These are phyloP conservation scores for Furcasterigmium sp. DNA, from an alignment of 2,329 filamentous ascomycete genomes.

Conservation along the genomic window DNA sequence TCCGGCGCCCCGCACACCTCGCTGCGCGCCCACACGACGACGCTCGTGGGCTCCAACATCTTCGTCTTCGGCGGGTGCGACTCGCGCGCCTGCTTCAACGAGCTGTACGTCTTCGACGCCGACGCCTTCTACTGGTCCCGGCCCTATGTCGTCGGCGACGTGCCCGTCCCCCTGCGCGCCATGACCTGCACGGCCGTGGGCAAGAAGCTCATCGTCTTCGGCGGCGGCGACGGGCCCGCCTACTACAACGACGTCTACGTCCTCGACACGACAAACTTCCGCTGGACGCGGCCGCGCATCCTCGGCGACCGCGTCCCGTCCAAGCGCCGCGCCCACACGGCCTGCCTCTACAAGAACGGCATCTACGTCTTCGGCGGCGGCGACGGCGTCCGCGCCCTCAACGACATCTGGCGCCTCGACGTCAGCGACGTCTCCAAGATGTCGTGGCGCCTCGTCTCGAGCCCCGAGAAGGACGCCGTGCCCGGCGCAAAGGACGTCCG, in stretches of 20 bases:
- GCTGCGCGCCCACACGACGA: conserved; percentile 62
- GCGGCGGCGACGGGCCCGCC: conserved; percentile 63
- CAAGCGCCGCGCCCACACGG: conserved; percentile 61
- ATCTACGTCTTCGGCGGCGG: conserved; percentile 70
- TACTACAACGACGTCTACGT: conserved; percentile 72
- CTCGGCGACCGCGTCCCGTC: conserved; percentile 53
- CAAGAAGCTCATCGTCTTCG: conserved; percentile 66
- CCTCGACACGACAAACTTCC: conserved; percentile 64
- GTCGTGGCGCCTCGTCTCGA: conserved; percentile 62
- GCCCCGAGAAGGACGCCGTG: conserved; percentile 28
- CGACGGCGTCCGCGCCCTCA: conserved; percentile 64
- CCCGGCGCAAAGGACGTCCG: conserved; percentile 28
- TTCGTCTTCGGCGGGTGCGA: conserved; percentile 68
- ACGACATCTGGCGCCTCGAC: conserved; percentile 69
- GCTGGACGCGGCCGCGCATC: conserved; percentile 59
- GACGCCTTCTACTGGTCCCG: conserved; percentile 66
- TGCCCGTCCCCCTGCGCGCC: conserved; percentile 59
- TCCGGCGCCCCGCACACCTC: conserved; percentile 57
- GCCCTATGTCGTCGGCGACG: conserved; percentile 59
- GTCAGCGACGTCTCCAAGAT: conserved; percentile 62
- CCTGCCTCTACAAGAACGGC: conserved; percentile 66
- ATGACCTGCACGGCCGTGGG: conserved; percentile 70
- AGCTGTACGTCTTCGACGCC: conserved; percentile 63
- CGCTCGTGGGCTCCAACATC: conserved; percentile 60
- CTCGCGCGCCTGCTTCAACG: conserved; percentile 61